phyloP scores from a whole-genome alignment of 2,329 filamentous ascomycete genomes.

The Xylaria sp. region DNA sequence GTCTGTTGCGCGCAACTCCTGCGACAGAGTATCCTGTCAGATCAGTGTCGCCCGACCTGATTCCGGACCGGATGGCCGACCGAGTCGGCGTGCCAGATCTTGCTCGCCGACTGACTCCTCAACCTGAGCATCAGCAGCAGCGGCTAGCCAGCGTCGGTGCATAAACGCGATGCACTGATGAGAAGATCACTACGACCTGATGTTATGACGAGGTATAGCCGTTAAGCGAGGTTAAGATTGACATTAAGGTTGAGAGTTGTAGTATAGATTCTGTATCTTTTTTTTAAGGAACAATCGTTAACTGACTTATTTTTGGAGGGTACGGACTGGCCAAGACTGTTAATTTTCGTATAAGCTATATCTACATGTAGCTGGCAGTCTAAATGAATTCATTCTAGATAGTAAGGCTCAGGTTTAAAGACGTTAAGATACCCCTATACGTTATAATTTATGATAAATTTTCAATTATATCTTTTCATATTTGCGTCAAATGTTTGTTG shows the following conservation, averaged over 20 bases:
- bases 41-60: conserved; percentile 66
- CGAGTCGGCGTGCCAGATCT: conserved; percentile 62
- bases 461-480: background rate
- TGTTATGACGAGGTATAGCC: background rate
- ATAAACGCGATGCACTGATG: conserved; percentile 22
- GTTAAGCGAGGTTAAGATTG: conserved; percentile 12
- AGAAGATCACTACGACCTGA: background rate
- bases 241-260: conserved; percentile 7
- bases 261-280: conserved; percentile 25
- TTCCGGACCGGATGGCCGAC: conserved; percentile 71
- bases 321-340: conserved; percentile 4
- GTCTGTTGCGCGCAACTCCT: conserved; percentile 64
- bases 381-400: conserved; percentile 14
- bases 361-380: conserved; percentile 13
- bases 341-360: conserved; percentile 11
- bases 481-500: background rate
- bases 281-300: conserved; percentile 20
- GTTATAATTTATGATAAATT: conserved; percentile 15
- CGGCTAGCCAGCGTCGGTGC: conserved; percentile 47
- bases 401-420: conserved; percentile 21
- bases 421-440: conserved; percentile 33
- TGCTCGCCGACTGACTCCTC: conserved; percentile 47
- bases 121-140: conserved; percentile 48
- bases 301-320: conserved; percentile 8
- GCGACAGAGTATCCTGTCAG: conserved; percentile 65